Evolutionary conservation across 306 rosid genomes (phyloP), one percentile per base, ranked within the genome.

Genomic region (Betula pendula): DNA sequence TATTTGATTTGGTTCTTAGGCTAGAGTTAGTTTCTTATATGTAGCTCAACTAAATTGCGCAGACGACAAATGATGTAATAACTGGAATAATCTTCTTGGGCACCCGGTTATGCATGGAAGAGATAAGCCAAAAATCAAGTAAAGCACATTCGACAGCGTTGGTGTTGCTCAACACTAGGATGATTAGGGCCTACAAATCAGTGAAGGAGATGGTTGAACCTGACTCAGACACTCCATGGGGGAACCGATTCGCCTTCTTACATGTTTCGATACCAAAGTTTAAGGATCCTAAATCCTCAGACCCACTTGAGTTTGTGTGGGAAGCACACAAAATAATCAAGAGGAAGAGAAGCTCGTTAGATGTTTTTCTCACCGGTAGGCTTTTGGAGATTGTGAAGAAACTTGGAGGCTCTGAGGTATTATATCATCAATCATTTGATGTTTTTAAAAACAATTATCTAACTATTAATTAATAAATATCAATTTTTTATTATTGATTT

Each of bases 61-160:
- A 85, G 86, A 81, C 85, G 56, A 48, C 85, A 74, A 89, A 89
- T 45, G 93, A 87, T 40, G 90, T 87, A 24, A 75, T 84, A 6
- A 55, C 87, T 15, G 90, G 88, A 1, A 31, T 83, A 71, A 68
- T 87, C 11, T 89, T 85, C 65, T 80, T 76, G 1, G 93, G 90
- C 24, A 81, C 82, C 31, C 68, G 90, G 15, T 44, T 89, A 29
- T 89, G 81, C 8, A 89, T 89, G 90, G 77, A 83, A 83, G 85
- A 79, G 72, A 49, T 67, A 0, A 59, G 78, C 70, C 8, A 33
- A 19, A 48, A 82, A 62, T 85, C 90, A 73, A 79, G 83, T 4
- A 58, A 72, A 47, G 40, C 79, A 1, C 10, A 71, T 2, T 84
- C 85, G 14, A 82, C 89, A 52, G 89, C 86, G 68, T 24, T 89